Base-by-base conservation (phyloP, 164 flowering plant species). In the Warburgia ugandensis region DNA sequence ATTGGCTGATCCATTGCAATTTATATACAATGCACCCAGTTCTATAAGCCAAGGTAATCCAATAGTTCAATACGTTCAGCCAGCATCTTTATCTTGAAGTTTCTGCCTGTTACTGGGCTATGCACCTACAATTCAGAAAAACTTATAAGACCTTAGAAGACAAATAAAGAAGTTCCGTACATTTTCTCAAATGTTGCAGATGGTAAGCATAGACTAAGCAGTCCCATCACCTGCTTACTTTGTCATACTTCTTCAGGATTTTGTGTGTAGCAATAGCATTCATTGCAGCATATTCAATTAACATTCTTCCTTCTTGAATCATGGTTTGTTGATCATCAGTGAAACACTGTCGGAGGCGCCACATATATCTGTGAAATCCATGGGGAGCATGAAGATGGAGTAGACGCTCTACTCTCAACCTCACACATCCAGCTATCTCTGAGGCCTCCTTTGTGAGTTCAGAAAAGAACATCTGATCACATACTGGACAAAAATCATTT, bases 161-260 rank as follows among this genome's bases (percentile, higher is more conserved):
- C 19, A 42, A 0, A 23, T n/a, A 42, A 16, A n/a, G 45, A 5
- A 19, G 3, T 19, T 42, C 19, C 25, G 9, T 19, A 7, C 19
- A 19, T 12, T 41, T 21, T 17, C 4, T 3, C 14, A 3, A 12
- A 3, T 3, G 22, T 16, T 41, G 5, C 37, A 20, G 37, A 30
- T 9, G 29, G 8, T 27, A 38, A 5, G 28, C 28, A 38, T 2
- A 29, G 26, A 45, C 10, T 9, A 1, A 32, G 30, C 20, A 30
- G 10, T 19, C 25, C 38, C 30, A 39, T 40, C 49, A 14, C 29
- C 14, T 54, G 12, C 70, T 64, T 76, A 84, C 97, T 53, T 86
- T 91, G 54, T 91, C 97, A 58, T 91, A 91, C 59, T 91, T 91
- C 81, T 87, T 84, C 23, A 91, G 84, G 50, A 91, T 83, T 69